Conservation (phyloP, 768 basidiomycete species). For the Hygrocybe punicea region DNA sequence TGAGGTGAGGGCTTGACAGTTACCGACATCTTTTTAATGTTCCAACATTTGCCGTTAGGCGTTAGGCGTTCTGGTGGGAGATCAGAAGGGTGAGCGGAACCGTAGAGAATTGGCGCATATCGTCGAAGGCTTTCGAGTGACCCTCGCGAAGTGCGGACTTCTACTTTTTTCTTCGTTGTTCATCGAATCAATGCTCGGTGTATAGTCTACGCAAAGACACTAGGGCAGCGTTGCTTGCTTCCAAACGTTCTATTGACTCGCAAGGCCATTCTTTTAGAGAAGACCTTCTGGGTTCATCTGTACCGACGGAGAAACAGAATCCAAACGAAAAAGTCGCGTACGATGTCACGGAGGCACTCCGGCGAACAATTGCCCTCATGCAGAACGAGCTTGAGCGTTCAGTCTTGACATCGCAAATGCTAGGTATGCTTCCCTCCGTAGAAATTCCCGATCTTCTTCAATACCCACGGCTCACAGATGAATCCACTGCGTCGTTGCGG, state of each 20-base stretch:
- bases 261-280: conserved; percentile 57
- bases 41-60: conserved; percentile 40
- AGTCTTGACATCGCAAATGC: conserved; percentile 78
- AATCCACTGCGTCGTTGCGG: conserved; percentile 72
- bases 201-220: conserved; percentile 58
- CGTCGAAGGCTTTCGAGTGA: conserved; percentile 47
- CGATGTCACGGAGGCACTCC: conserved; percentile 83
- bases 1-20: conserved; percentile 48
- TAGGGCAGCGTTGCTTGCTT: conserved; percentile 65
- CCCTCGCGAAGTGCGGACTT: conserved; percentile 47
- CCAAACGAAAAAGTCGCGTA: conserved; percentile 65
- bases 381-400: conserved; percentile 89
- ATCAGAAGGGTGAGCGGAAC: conserved; percentile 58
- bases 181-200: not conserved
- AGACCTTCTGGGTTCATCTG: conserved; percentile 60
- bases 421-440: conserved; percentile 48
- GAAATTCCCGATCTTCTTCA: not conserved
- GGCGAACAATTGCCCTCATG: conserved; percentile 82
- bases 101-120: conserved; percentile 46
- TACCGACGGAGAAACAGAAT: conserved; percentile 45
- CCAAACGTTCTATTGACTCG: conserved; percentile 70
- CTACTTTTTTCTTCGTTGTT: not conserved
- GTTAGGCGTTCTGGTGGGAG: conserved; percentile 67
- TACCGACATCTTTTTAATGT: not conserved
- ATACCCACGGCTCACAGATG: conserved; percentile 45